phyloP scores from a whole-genome alignment of 2,329 filamentous ascomycete species.

The Arthrobotrys iridis region DNA sequence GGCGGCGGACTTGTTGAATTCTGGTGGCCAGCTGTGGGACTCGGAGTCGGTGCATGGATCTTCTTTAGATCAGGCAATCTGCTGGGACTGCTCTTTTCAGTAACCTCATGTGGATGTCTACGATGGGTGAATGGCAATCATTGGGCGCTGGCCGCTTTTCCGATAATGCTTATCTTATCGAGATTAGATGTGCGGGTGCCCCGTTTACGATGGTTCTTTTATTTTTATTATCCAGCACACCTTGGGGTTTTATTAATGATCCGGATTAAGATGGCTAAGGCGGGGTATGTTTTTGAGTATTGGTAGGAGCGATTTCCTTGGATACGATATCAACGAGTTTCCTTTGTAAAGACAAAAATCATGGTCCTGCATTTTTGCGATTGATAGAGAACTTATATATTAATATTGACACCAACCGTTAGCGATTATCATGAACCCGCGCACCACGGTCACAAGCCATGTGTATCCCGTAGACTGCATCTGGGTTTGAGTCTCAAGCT shows the following conservation, averaged over 20 bases:
- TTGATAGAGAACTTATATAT: not conserved
- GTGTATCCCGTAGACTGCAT: too few relatives aligned
- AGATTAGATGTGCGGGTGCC: conserved; percentile 9
- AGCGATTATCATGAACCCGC: too few relatives aligned
- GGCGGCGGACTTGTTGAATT: conserved; percentile 44
- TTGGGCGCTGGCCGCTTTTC: conserved; percentile 42
- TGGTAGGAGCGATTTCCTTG: not conserved
- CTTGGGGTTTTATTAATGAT: conserved; percentile 11
- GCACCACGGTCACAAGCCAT: too few relatives aligned
- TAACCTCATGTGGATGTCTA: conserved; percentile 14
- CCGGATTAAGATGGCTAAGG: conserved; percentile 30
- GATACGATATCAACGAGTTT: not conserved
- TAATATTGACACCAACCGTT: too few relatives aligned
- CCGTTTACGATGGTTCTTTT: conserved; percentile 36
- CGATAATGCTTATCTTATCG: conserved; percentile 25
- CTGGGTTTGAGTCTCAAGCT: too few relatives aligned
- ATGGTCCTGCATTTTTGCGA: too few relatives aligned
- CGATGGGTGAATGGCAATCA: conserved; percentile 33
- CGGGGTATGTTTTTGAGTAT: conserved; percentile 24
- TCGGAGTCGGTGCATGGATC: conserved; percentile 29
- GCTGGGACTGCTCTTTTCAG: not conserved
- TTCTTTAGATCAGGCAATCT: conserved; percentile 27
- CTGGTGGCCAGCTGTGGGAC: conserved; percentile 37
- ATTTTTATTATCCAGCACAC: conserved; percentile 30
- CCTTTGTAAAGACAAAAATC: not conserved